Base-by-base conservation (phyloP, 495 filamentous ascomycete genomes). In the Entonaema liquescens region DNA sequence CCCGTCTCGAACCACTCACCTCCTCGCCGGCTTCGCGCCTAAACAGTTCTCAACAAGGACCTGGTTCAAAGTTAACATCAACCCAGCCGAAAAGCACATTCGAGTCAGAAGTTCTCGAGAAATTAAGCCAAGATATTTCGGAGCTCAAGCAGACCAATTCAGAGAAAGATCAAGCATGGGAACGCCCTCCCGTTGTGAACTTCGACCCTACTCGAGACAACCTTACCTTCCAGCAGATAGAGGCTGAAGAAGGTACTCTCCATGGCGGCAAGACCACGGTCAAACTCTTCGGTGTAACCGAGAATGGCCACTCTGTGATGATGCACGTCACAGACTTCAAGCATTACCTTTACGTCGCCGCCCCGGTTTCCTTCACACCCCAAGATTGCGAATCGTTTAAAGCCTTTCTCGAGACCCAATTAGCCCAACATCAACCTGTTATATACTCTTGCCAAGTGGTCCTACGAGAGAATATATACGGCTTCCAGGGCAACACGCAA, bases 261-360 rank as follows among this genome's bases (percentile, higher is more conserved):
- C 73, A 85, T 77, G 89, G 90, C 65, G 92, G 91, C 17, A 89
- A 86, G 73, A 83, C 91, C 1, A 88, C 92, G 0, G 85, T 98
- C 65, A 93, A 93, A 79, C 86, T 99, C 13, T 99, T 98, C 78
- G 95, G 95, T 72, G 93, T 98, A n/a, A 98, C 95, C n/a, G 92
- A 95, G 83, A 80, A 85, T 47, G 95, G 95, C 67, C 92, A 99
- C 80, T 98, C 95, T 1, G 95, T 97, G 8, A 84, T 98, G 65
- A 85, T 99, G 17, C 94, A 99, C 79, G 93, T 99, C 62, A 97
- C 92, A 5, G 93, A 92, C 76, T 99, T 99, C 79, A 89, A 92
- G 65, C 95, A 98, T 78, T 99, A 99, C 74, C 87, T 99, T 56
- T 99, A 97, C 74, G 89, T 98, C 52, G 90, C 93, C 8, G 95